Evolutionary conservation across 2,329 filamentous ascomycete genomes (phyloP).

Genomic region (Decorospora gaudefroyi): DNA sequence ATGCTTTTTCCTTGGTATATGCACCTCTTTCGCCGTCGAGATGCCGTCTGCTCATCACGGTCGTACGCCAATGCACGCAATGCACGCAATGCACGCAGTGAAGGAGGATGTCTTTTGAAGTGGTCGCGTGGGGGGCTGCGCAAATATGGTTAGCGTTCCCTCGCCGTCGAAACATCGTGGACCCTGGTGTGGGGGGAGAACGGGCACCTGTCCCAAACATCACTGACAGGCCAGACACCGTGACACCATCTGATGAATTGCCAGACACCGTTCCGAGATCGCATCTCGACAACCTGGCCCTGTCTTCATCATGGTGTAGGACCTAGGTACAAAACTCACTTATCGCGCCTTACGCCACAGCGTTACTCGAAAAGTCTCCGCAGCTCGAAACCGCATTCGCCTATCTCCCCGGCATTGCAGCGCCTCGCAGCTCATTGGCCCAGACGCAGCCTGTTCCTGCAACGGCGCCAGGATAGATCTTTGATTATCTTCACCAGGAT

Average conservation of each 20-base stretch:
- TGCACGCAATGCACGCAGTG: too few species aligned
- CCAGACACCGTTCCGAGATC: too few species aligned
- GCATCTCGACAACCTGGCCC: too few species aligned
- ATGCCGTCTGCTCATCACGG: not conserved
- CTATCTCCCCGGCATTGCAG: constrained; percentile 14
- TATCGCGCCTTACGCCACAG: constrained; percentile 20
- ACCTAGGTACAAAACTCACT: too few species aligned
- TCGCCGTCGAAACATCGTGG: not conserved
- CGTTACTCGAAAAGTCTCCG: constrained; percentile 11
- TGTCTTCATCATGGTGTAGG: too few species aligned
- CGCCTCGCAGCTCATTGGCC: constrained; percentile 12
- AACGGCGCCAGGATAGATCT: constrained; percentile 11
- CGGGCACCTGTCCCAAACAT: not conserved
- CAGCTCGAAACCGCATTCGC: constrained; percentile 9
- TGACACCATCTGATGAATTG: not conserved
- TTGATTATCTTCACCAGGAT: constrained; percentile 9
- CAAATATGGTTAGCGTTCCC: constrained; percentile 6
- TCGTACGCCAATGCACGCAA: too few species aligned
- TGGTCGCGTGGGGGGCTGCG: constrained; percentile 15
- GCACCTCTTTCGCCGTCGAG: not conserved
- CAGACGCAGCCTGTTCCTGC: constrained; percentile 12
- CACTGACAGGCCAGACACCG: not conserved
- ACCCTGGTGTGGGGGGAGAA: not conserved
- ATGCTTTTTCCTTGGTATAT: not conserved
- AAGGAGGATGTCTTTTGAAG: too few species aligned